Evolutionary conservation across 2,329 filamentous ascomycete genomes (phyloP), one percentile per base, ranked within the genome.

Genomic region (Emergomyces pasteurianus): DNA sequence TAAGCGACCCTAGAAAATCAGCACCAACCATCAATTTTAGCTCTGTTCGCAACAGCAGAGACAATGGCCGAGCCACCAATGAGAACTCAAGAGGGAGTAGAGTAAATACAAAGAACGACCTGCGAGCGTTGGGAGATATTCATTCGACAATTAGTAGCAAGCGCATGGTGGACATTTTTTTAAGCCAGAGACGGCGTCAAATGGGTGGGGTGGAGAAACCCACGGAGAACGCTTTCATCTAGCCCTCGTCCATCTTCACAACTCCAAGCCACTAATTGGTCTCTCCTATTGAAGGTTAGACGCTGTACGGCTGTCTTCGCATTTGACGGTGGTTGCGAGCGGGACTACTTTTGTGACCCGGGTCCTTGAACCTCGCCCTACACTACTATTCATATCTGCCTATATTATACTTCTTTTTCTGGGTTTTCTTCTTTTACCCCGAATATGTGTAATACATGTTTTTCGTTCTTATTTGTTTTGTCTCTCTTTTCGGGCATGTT

Each of bases 131-230:
- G 21, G 59, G 58, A 12, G 62, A 63, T 47, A 55, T 63, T 34
- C 63, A 62, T 57, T 65, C 63, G 52, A 62, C 65, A 10, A 63
- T 65, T 28, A 65, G 63, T 40, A 65, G 62, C 52, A 67, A 66
- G 55, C 62, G 63, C 12, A 67, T 67, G 65, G 65, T 66, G 54
- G 65, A 66, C 60, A 38, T 65, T 58, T 66, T 66, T 31, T 60
- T 66, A 43, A 65, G 63, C 47, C 61, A 65, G 31, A 61, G 65
- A 43, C 62, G 65, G 34, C 62, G 63, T 40, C 50, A 59, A n/a
- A 60, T 54, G 63, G 57, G 43, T 2, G 59, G 61, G 16, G 64
- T 62, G 16, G 65, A 65, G 43, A 63, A 60, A 14, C 18, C 53
- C 18, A 28, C 55, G 40, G 64, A 66, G 36, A 59, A 64, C 26